Evolutionary conservation across 352 stramenopile species (phyloP), one percentile per base, ranked within the genome.

Genomic region (Thalassiosira delicatula): DNA sequence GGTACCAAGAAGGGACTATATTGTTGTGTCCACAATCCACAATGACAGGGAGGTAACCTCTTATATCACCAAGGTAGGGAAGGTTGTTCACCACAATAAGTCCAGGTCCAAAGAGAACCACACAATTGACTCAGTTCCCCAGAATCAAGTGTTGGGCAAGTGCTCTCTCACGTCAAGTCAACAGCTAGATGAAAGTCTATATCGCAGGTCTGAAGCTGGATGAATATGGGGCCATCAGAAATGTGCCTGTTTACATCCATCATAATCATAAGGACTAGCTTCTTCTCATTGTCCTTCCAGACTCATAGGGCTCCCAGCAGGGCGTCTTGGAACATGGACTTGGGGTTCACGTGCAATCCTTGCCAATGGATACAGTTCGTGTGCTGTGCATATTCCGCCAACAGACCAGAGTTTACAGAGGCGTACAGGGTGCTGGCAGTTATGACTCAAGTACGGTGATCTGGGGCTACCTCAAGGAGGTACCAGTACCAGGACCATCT

Each of bases 401-500:
- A 46, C 14, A 14, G 7, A 14, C 37, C 37, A 7, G 37, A 46
- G 37, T 46, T 46, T 46, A 14, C 37, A 14, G 7, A 14, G 7
- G 7, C 37, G 37, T 7, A 46, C 37, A 14, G 37, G 14, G 14
- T 14, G 37, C 14, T 14, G 7, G 37, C 14, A 46, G 37, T 46
- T 7, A 46, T 46, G 14, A 46, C 14, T 46, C 37, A 14, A 14
- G 37, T 46, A 7, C 14, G 7, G 37, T 46, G 37, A 7, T n/a
- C 46, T 7, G 46, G 46, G 11, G 8, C 46, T 21, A 11, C 46
- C n/a, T 56, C 46, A 12, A 56, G n/a, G 5, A 75, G 44, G 37
- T 46, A 46, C n/a, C n/a, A n/a, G 42, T 73, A 73, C 66, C 44
- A 75, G 17, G 44, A 37, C 66, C 66, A 75, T 1, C 66, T 14